phyloP scores from a whole-genome alignment of 2,329 filamentous ascomycete genomes.

The Aspergillus texensis region DNA sequence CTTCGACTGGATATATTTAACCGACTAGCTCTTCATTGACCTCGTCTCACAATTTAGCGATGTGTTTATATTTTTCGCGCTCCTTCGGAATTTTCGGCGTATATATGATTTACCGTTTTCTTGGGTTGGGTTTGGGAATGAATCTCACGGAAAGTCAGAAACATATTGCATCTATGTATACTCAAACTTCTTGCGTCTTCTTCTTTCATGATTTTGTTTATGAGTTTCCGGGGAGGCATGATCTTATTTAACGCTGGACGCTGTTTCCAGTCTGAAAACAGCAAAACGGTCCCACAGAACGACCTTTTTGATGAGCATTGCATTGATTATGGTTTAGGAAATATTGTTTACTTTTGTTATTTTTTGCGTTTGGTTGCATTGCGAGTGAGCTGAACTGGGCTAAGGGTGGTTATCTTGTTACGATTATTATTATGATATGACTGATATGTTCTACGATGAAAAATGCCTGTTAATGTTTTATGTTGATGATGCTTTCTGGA shows the following conservation, averaged over 20 bases:
- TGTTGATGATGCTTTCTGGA: constrained; percentile 13
- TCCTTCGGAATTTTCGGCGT: constrained; percentile 24
- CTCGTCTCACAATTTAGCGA: constrained; percentile 25
- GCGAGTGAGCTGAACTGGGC: constrained; percentile 18
- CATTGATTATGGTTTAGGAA: constrained; percentile 8
- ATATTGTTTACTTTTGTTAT: constrained; percentile 2
- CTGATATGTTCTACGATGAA: constrained; percentile 25
- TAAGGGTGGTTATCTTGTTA: constrained; percentile 19
- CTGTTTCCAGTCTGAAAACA: constrained; percentile 7
- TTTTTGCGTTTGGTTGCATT: constrained; percentile 20
- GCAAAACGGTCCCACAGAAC: constrained; percentile 14
- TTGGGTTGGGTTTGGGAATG: constrained; percentile 16
- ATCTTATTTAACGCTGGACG: constrained; percentile 8
- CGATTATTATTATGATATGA: constrained; percentile 30
- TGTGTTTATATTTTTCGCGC: constrained; percentile 23
- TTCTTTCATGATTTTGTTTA: constrained; percentile 2
- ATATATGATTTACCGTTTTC: constrained; percentile 18
- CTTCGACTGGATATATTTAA: constrained; percentile 27
- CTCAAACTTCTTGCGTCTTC: constrained; percentile 12
- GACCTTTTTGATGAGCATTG: constrained; percentile 4
- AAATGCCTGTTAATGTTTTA: constrained; percentile 25
- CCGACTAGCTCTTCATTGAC: constrained; percentile 22
- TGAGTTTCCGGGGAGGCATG: constrained; percentile 5
- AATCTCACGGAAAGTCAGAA: constrained; percentile 18
- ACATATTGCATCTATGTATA: constrained; percentile 21